Evolutionary conservation across 2,329 filamentous ascomycete species (phyloP), one percentile per base, ranked within the genome.

Genomic region (Alternaria ethzedia): DNA sequence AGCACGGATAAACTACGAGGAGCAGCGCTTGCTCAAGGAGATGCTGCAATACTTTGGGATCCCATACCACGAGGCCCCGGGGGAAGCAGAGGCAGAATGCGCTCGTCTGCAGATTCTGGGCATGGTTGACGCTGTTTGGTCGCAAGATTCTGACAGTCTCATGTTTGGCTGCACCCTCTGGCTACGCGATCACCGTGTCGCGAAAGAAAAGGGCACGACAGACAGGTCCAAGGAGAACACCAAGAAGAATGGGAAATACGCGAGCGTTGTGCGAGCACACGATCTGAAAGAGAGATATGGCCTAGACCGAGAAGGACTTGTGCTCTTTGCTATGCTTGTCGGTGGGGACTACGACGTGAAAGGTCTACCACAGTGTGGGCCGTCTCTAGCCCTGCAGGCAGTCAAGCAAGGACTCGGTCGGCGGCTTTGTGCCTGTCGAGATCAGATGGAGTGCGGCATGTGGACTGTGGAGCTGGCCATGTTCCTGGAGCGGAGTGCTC

Each of bases 11-110:
- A 73, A 82, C 21, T 75, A 74, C 47, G 65, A 81, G 12, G 61
- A 72, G 55, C 72, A 75, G 13, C 66, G 68, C 41, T 59, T 80
- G 7, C 63, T 84, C 5, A 73, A 82, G 28, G 72, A 82, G 52
- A 63, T 75, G 51, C 76, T 86, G 0, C 70, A 77, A 10, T 72
- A 73, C 13, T 71, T 85, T 2, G 72, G 77, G 5, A 76, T 85
- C 3, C 82, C 82, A 0, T 79, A 80, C 47, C 81, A 84, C 57
- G 73, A 78, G 44, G 84, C 83, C 0, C 83, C 82, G 1, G 83
- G 80, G 3, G 83, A 86, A 66, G 82, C 83, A 0, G 83, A 84
- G 60, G 82, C 82, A 3, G 83, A 86, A 66, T 85, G 84, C 60
- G 83, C 80, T 1, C 72, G 73, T n/a, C 69, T 86, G 9, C 81